Evolutionary conservation across 108 stramenopile genomes (phyloP), one percentile per base, ranked within the genome.

Genomic region (Nitzschia putrida): DNA sequence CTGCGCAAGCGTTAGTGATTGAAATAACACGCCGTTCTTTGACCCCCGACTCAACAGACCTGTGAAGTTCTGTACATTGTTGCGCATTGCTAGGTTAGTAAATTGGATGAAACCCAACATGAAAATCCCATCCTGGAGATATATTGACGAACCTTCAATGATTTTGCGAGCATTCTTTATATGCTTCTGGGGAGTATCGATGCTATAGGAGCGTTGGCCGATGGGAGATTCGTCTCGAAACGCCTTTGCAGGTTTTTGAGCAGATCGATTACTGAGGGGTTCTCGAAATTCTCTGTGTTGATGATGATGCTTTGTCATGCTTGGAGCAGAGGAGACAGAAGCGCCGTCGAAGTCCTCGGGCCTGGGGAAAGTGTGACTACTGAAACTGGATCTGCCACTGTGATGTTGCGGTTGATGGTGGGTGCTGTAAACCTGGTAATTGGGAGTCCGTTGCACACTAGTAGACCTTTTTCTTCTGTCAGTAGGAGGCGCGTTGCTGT

Each of bases 1-100:
- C 85, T 12, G 66, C 69, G 66, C 81, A 83, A 11, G 85, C 86
- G 40, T 74, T 79, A 6, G 77, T 80, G 14, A 92, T 83, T 6
- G 84, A 81, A 41, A 81, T 78, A 18, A 79, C 69, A 41, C 90
- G 70, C 55, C 77, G 72, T 14, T 90, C 87, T 8, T 54, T 65
- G 14, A 43, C 57, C 26, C 40, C 55, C 13, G 76, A 63, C 22
- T 70, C 69, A 13, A 61, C 39, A 6, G 79, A 68, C 39, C 45
- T 53, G 10, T 59, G 43, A 14, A 80, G 34, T 43, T 80, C 72
- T 79, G 29, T 13, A 67, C 8, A 38, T 6, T 40, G 6, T 9
- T 0, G 16, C 8, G 4, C 2, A 38, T 55, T 16, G 6, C 20
- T 1, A 55, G 22, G 24, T 55, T 1, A 25, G 54, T 3, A 22